These are phyloP conservation scores for Lecanoromycetidae sp. DNA, from an alignment of 2,329 filamentous ascomycete genomes.

Conservation along the genomic window DNA sequence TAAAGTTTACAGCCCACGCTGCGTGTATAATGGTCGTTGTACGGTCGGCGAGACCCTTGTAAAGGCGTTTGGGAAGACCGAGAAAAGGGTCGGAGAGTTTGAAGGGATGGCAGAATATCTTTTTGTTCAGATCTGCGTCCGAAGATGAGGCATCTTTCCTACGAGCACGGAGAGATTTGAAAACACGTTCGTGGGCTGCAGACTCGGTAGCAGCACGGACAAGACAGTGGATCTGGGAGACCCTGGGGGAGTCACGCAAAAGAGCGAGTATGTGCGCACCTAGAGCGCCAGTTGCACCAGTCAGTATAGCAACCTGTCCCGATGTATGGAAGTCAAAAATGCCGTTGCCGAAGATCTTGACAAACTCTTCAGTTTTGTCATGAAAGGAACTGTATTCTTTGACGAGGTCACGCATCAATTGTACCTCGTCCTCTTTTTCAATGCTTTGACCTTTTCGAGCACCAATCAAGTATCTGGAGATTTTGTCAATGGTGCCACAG, in stretches of 20 bases:
- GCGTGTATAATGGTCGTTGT: slow-evolving; percentile 47
- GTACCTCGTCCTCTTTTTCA: slow-evolving; percentile 25
- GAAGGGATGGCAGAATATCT: slow-evolving; percentile 36
- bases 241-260: slow-evolving; percentile 23
- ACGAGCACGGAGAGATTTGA: slow-evolving; percentile 32
- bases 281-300: slow-evolving; percentile 54
- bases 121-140: too few species aligned
- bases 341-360: too few species aligned
- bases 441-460: slow-evolving; percentile 19
- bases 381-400: slow-evolving; percentile 32
- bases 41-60: slow-evolving; percentile 31
- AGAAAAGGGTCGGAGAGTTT: slow-evolving; percentile 37
- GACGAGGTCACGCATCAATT: slow-evolving; percentile 36
- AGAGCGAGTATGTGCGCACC: slow-evolving; percentile 47
- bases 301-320: slow-evolving; percentile 36
- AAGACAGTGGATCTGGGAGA: slow-evolving; percentile 44
- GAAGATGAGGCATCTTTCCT: slow-evolving; percentile 22
- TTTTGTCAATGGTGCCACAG: slow-evolving; percentile 38
- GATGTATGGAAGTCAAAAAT: neutral
- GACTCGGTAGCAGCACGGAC: slow-evolving; percentile 37
- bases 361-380: too few species aligned
- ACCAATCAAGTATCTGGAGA: slow-evolving; percentile 29
- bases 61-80: slow-evolving; percentile 34
- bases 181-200: slow-evolving; percentile 34
- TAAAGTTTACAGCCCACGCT: slow-evolving; percentile 56